These are phyloP conservation scores for Alternaria rosae DNA, from an alignment of 2,329 filamentous ascomycete species.

Conservation along the genomic window DNA sequence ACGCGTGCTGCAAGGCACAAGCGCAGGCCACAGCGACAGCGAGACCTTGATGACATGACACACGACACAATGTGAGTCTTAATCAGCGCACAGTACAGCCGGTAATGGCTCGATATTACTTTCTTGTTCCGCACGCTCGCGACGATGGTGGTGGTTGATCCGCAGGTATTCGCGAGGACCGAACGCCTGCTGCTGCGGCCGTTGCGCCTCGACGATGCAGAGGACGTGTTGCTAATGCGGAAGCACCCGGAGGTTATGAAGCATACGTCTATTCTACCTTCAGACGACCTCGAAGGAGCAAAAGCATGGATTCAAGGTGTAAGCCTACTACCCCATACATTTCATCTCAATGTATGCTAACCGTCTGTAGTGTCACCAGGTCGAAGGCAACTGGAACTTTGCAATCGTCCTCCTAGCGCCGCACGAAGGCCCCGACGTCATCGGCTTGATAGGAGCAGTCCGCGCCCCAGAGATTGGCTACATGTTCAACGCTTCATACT, in stretches of 20 bases:
- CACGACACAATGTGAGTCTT: conserved; percentile 26
- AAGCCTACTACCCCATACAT: not conserved
- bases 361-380: conserved; percentile 31
- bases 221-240: conserved; percentile 61
- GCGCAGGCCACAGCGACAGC: conserved; percentile 5
- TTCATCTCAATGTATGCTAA: not conserved
- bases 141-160: conserved; percentile 47
- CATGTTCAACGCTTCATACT: conserved; percentile 50
- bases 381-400: conserved; percentile 62
- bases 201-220: conserved; percentile 59
- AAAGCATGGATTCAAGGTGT: conserved; percentile 50
- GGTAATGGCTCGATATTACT: conserved; percentile 26
- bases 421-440: conserved; percentile 38
- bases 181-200: conserved; percentile 64
- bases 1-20: conserved; percentile 16
- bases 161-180: conserved; percentile 51
- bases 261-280: conserved; percentile 62
- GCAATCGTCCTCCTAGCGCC: conserved; percentile 51
- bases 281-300: conserved; percentile 54
- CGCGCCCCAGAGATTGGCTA: conserved; percentile 54
- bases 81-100: not conserved
- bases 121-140: conserved; percentile 1
- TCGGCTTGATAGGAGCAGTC: conserved; percentile 54
- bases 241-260: conserved; percentile 68
- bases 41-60: conserved; percentile 30